These are phyloP conservation scores for Pichia paraexigua DNA, from an alignment of 805 yeast genomes.

Conservation along the genomic window DNA sequence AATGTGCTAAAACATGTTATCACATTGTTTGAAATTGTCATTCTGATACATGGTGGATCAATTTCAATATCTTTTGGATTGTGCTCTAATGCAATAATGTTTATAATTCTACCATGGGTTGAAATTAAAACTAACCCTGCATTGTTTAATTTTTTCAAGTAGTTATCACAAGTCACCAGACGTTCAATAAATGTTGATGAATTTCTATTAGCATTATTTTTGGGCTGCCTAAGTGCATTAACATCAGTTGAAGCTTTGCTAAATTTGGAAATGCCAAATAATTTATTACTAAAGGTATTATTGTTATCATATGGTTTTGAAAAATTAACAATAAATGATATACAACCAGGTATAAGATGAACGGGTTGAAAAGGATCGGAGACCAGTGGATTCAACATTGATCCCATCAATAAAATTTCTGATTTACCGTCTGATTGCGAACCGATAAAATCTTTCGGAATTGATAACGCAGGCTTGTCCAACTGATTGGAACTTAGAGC, in stretches of 20 bases:
- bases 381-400: constrained; percentile 42
- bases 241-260: neutral
- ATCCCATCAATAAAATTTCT: constrained; percentile 38
- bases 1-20: constrained; percentile 34
- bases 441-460: constrained; percentile 27
- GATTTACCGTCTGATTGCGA: constrained; percentile 26
- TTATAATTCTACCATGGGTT: constrained; percentile 43
- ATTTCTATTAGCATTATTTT: constrained; percentile 23
- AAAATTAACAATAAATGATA: constrained; percentile 24
- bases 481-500: constrained; percentile 31
- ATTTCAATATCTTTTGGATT: constrained; percentile 34
- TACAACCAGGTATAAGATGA: constrained; percentile 49
- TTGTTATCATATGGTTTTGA: neutral
- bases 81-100: constrained; percentile 34
- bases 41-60: constrained; percentile 36
- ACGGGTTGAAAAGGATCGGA: constrained; percentile 48
- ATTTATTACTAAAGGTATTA: neutral
- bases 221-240: constrained; percentile 22
- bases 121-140: constrained; percentile 32
- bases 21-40: constrained; percentile 32
- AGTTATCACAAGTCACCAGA: constrained; percentile 25
- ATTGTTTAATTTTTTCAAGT: constrained; percentile 23
- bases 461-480: constrained; percentile 31
- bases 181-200: constrained; percentile 30
- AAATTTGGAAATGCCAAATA: constrained; percentile 5